Conservation (phyloP, 2,329 filamentous ascomycete species). For the Didymella keratinophila region DNA sequence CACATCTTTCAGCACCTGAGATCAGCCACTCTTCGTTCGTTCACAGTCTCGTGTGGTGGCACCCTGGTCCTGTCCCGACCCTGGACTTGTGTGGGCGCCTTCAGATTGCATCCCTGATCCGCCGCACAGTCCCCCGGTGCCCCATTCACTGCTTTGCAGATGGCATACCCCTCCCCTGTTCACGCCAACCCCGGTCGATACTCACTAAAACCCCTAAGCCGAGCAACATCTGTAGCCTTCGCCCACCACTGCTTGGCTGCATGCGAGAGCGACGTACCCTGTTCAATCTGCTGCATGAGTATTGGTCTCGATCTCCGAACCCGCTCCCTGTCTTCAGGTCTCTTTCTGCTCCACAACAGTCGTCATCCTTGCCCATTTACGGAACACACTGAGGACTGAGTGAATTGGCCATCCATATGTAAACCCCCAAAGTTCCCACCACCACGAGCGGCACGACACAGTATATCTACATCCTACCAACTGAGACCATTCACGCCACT, state of each 20-base stretch:
- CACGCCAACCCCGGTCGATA: conserved; percentile 32
- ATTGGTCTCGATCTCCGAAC: conserved; percentile 42
- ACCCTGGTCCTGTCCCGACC: conserved; percentile 39
- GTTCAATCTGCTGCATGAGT: conserved; percentile 44
- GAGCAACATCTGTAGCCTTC: conserved; percentile 35
- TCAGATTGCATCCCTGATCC: conserved; percentile 40
- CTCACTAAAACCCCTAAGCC: conserved; percentile 45
- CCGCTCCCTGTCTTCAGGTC: conserved; percentile 39
- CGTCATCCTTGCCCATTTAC: conserved; percentile 45
- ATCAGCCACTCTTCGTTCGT: conserved; percentile 35
- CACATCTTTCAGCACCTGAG: conserved; percentile 44
- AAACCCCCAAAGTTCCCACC: conserved; percentile 45
- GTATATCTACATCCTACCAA: conserved; percentile 41
- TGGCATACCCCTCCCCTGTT: conserved; percentile 30
- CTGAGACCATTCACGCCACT: conserved; percentile 42
- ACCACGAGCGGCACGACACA: conserved; percentile 35
- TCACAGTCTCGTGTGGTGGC: conserved; percentile 36
- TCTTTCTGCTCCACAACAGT: conserved; percentile 44
- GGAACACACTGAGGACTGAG: conserved; percentile 39
- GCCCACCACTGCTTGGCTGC: conserved; percentile 45
- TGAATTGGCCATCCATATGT: conserved; percentile 45
- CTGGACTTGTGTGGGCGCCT: conserved; percentile 30
- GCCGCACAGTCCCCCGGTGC: conserved; percentile 36
- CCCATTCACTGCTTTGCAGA: conserved; percentile 32
- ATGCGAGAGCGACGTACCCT: conserved; percentile 44